Base-by-base conservation (phyloP, 768 basidiomycete genomes). In the Termitomyces eurrhizus region DNA sequence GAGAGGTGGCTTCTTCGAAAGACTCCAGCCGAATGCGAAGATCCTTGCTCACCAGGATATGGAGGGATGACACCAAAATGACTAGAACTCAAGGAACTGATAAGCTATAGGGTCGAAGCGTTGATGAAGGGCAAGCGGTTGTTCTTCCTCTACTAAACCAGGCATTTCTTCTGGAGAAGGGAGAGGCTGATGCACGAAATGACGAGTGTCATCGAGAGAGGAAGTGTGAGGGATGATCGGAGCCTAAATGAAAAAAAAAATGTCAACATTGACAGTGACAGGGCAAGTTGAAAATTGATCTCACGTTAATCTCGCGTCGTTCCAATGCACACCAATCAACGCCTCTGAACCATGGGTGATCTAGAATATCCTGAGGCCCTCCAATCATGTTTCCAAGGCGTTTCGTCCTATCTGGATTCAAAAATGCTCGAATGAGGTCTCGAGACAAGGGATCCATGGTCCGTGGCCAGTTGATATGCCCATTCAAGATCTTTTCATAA, bases 401-500 rank as follows among this genome's bases (percentile, higher is more conserved):
- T 71, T 95, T 91, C 59, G 85, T 90, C 64, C 95, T 86, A 74
- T 99, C 96, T 11, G 93, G 92, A 61, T 93, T 91, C 55, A 99
- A 78, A 73, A 99, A 92, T 1, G 89, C 89, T 64, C 83, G 83
- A 70, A 99, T 90, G 58, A 99, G 81, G 65, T 93, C 92, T 65
- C 88, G 88, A 48, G 95, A 96, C 33, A 95, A 83, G 21, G 86
- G 84, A 69, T 98, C 95, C 79, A 98, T 88, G 63, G 84, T 87
- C 59, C 81, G 82, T n/a, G 96, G 96, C 88, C 94, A 98, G 64
- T 92, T 84, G 51, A 97, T 89, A 62, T 88, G 83, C 33, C 92
- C 92, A 59, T 83, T 85, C 44, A 99, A 78, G 64, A 99, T 98
- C 77, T 95, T 96, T 77, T 99, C 96, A 73, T 98, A 98, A 74